These are phyloP conservation scores for Potentilla sterilis DNA, from an alignment of 306 rosid species.

Conservation along the genomic window DNA sequence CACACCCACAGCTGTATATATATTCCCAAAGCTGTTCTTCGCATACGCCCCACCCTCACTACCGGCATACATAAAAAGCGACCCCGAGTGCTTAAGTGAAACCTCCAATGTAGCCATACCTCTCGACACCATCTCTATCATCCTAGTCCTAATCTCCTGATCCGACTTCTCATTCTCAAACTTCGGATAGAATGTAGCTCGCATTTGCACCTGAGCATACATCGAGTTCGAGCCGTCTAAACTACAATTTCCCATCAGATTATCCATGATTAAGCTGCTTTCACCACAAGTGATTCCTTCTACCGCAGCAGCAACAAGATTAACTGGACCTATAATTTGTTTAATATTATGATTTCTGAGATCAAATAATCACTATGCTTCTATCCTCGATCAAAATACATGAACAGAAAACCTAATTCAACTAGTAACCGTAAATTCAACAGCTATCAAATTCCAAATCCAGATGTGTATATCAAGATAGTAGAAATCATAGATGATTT, in stretches of 20 bases:
- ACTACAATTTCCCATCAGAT: constrained; percentile 40
- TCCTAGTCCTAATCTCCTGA: constrained; percentile 87
- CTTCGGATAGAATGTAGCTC: constrained; percentile 95
- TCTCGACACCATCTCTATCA: constrained; percentile 89
- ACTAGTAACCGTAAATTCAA: not conserved
- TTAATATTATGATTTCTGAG: not conserved
- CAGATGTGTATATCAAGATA: not conserved
- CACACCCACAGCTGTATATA: constrained; percentile 98
- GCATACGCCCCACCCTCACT: constrained; percentile 93
- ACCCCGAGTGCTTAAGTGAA: constrained; percentile 96
- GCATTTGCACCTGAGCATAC: constrained; percentile 47
- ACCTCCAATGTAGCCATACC: constrained; percentile 89
- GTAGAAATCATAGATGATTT: not conserved
- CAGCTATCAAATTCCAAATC: not conserved
- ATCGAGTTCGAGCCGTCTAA: constrained; percentile 74
- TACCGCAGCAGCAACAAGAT: constrained; percentile 35
- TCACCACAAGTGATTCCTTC: constrained; percentile 48
- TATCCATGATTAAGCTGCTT: not conserved
- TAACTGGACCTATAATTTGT: constrained; percentile 28
- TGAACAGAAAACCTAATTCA: not conserved
- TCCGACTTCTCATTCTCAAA: constrained; percentile 96
- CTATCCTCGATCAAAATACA: not conserved
- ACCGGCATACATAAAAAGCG: constrained; percentile 96
- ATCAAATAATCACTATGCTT: not conserved
- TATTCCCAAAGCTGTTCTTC: constrained; percentile 92